Base-by-base conservation (phyloP, 345 rosid genomes). In the Abelmoschus esculentus region DNA sequence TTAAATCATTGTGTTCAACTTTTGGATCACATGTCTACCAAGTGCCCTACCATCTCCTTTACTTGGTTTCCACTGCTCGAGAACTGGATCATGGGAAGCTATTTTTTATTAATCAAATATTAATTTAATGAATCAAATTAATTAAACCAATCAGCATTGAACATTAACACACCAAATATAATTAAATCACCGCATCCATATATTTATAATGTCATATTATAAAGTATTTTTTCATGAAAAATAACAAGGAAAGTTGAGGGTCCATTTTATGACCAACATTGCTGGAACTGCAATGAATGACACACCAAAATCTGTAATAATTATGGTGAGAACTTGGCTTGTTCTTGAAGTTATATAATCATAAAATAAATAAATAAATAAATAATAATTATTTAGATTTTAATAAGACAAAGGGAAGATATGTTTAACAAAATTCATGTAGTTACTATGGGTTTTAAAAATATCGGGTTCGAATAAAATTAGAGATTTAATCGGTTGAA, bases 61-160 rank as follows among this genome's bases (percentile, higher is more conserved):
- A 52, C 8, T 68, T 63, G 68, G 66, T 76, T 66, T 54, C 28
- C 76, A 44, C 53, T 60, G 75, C 79, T 77, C 79, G 61, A 77
- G 78, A 65, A 22, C 40, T 40, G 67, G 50, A 40, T 42, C 52
- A 47, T 42, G 3, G 19, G 59, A 63, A 57, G 34, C 47, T n/a
- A n/a, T 26, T 38, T 26, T 38, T 17, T 22, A 40, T 17, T 54
- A 56, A 56, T 11, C 15, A 56, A 56, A 28, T 56, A 54, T 18
- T 22, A 55, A 22, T 7, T 22, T n/a, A 8, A 22, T 55, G 59
- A 55, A 55, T 55, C 15, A 26, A 56, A 17, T 17, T 53, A 53
- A 56, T 26, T 56, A 56, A 26, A 22, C 11, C 12, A 55, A 55
- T 19, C 18, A 18, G 3, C 8, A 4, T 54, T 7, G 10, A 7